Conservation (phyloP, 805 yeast genomes). For the Torulaspora indica region DNA sequence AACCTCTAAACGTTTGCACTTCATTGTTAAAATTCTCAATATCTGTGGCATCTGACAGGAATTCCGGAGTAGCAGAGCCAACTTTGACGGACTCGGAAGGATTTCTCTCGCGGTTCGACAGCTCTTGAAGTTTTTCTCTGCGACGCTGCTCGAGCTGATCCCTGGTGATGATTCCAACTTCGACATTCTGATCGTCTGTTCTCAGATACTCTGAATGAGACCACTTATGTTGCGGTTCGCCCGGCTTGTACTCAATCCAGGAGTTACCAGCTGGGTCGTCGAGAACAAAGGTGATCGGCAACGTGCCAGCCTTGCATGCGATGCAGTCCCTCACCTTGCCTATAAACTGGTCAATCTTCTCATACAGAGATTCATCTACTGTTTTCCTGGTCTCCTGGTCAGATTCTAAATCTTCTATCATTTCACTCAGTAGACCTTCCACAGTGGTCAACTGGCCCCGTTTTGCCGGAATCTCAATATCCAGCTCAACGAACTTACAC, state of each 20-base stretch:
- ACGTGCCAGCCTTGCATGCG: constrained; percentile 58
- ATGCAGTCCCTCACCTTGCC: constrained; percentile 54
- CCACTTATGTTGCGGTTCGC: constrained; percentile 88
- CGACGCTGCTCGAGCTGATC: constrained; percentile 47
- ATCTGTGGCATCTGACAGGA: constrained; percentile 65
- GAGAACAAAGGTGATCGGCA: constrained; percentile 72
- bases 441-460: constrained; percentile 89
- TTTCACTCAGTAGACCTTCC: constrained; percentile 82
- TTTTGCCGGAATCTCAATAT: constrained; percentile 91
- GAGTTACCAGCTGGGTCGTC: constrained; percentile 98
- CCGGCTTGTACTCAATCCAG: constrained; percentile 87
- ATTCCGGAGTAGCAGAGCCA: constrained; percentile 38
- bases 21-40: constrained; percentile 84
- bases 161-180: constrained; percentile 69
- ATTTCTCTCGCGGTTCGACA: constrained; percentile 37
- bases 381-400: constrained; percentile 80
- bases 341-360: constrained; percentile 69
- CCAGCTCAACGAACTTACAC: constrained; percentile 76
- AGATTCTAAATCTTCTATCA: constrained; percentile 69
- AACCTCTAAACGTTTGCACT: constrained; percentile 86
- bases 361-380: constrained; percentile 67
- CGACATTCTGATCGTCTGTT: constrained; percentile 82
- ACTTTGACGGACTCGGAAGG: constrained; percentile 23
- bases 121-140: constrained; percentile 32
- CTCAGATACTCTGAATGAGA: constrained; percentile 74